Evolutionary conservation across 306 rosid genomes (phyloP).

Genomic region (Clitoria ternatea): DNA sequence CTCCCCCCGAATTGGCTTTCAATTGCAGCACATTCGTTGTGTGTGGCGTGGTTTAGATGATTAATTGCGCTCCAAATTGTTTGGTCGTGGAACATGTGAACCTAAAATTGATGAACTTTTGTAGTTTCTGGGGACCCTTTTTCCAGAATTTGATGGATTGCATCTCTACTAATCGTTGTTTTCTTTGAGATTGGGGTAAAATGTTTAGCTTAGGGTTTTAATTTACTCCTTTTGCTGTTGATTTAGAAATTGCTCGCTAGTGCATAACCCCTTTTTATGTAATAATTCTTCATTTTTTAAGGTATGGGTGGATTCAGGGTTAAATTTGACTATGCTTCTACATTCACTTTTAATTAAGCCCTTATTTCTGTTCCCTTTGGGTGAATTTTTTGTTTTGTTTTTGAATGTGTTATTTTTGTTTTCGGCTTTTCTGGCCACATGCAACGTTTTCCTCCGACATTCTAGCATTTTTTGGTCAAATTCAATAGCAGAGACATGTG

Average conservation of each 20-base stretch:
- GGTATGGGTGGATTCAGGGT: neutral
- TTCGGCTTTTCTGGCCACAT: too few species aligned
- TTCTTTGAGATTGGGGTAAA: neutral
- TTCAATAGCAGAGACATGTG: too few species aligned
- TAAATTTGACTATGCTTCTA: neutral
- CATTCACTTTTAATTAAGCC: neutral
- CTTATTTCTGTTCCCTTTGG: too few species aligned
- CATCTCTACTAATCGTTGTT: neutral
- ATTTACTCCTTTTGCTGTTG: neutral
- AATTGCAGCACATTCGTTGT: neutral
- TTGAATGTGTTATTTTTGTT: neutral
- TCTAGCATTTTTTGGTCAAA: too few species aligned
- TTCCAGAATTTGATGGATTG: neutral
- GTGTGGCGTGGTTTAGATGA: neutral
- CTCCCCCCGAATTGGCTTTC: neutral
- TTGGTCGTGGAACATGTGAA: neutral
- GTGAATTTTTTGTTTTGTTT: neutral
- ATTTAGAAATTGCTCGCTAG: neutral
- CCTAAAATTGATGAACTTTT: conserved; percentile 12
- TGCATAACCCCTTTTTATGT: neutral
- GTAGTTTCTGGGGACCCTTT: neutral
- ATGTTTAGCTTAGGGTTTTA: neutral
- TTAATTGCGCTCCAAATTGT: neutral
- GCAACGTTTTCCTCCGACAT: too few species aligned
- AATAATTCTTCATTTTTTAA: neutral